Percentiles rank a stretch among this genome's conserved stretches.
Evolutionary conservation across 1,284 basidiomycete genomes (phyloP).

Genomic region (Pseudozyma pruni): DNA sequence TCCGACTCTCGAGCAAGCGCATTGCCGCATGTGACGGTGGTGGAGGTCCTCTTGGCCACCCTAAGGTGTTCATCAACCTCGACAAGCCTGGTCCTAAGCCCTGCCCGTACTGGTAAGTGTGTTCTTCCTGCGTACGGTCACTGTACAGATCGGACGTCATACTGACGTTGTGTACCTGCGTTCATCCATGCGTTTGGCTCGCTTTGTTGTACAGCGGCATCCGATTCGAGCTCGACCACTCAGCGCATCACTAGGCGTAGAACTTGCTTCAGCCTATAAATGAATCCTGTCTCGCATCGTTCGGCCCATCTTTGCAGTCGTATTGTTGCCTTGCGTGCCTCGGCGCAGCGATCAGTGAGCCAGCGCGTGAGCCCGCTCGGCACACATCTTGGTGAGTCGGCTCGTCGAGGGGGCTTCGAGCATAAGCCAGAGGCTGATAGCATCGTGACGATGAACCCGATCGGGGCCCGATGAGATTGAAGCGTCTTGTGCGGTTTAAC

Average conservation of each 20-base stretch:
- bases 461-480: too few relatives aligned
- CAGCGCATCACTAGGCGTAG: slow-evolving; percentile 29
- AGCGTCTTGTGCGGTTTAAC: too few relatives aligned
- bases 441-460: too few relatives aligned
- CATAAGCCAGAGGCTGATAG: too few relatives aligned
- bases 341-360: too few relatives aligned
- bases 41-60: slow-evolving; percentile 93
- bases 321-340: too few relatives aligned
- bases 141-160: not conserved
- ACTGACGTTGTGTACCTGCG: not conserved
- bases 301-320: too few relatives aligned
- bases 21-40: slow-evolving; percentile 88
- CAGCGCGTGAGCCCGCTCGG: too few relatives aligned
- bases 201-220: slow-evolving; percentile 32
- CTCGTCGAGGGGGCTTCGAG: too few relatives aligned
- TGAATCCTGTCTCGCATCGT: not conserved
- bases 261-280: not conserved
- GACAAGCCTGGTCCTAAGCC: slow-evolving; percentile 69
- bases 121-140: not conserved
- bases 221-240: slow-evolving; percentile 54
- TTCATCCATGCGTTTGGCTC: not conserved
- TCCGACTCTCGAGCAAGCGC: slow-evolving; percentile 81
- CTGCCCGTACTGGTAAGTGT: slow-evolving; percentile 62
- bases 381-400: too few relatives aligned
- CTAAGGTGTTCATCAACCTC: slow-evolving; percentile 94